Evolutionary conservation across 192 early-diverging fungal genomes (phyloP), one percentile per base, ranked within the genome.

Genomic region (Borealophlyctis nickersoniae): DNA sequence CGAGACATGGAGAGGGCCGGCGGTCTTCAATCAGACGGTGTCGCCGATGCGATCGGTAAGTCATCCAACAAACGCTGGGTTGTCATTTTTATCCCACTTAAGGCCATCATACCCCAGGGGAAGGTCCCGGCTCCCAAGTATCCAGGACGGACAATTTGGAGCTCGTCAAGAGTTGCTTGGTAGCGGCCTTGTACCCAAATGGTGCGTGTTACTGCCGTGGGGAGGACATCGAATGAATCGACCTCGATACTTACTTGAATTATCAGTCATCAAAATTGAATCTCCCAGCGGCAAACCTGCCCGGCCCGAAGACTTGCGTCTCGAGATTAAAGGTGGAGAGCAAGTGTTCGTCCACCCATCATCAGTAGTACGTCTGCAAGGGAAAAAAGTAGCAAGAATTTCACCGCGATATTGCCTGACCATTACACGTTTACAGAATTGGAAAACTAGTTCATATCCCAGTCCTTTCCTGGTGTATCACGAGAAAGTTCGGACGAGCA

Each of bases 251-350:
- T 48, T 34, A 9, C 32, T 52, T 52, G 24, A 51, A 14, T 4
- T 48, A 13, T 11, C 29, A 62, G 62, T 72, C 3, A 77, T 95
- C 49, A 80, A 81, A 27, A 65, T 86, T 56, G 89, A 88, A 3
- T 75, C 86, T 32, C 85, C 83, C 63, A 88, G 82, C 67, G 85
- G 86, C 32, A 75, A 88, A 52, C 69, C 83, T n/a, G 63, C 84
- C 28, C 61, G 49, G 86, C 91, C 31, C 63, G 89, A 19, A 77
- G 66, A 67, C 2, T 34, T 66, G 9, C 36, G 52, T 34, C 48
- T 77, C 11, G 31, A 51, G 11, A 62, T 70, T 9, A 23, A 60
- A 22, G 69, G 73, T 2, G 53, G 57, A 35, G 77, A 78, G 54
- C 45, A 73, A 30, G 69, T 75, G 4, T 67, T 66, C 31, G 72